phyloP scores from a whole-genome alignment of 805 yeast species.

The Myxozyma monticola region DNA sequence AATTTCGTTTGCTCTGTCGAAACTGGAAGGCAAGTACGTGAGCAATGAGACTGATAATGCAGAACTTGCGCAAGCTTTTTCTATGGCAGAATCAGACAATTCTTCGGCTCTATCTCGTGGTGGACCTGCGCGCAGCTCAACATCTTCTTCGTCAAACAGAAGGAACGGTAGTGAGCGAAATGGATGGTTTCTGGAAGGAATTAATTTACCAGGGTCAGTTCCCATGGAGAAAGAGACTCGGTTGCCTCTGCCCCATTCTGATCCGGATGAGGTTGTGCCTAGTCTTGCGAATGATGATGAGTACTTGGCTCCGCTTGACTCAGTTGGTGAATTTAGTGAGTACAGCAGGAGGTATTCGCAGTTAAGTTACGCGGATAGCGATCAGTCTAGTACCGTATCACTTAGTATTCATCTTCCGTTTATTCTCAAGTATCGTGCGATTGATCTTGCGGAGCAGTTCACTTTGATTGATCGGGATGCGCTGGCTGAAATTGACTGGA shows the following conservation, averaged over 20 bases:
- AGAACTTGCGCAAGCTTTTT: no score
- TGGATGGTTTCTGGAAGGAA: constrained; percentile 18
- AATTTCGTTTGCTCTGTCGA: constrained; percentile 55
- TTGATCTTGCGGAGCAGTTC: constrained; percentile 71
- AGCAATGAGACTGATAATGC: no score
- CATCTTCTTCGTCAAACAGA: no score
- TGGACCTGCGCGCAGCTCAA: no score
- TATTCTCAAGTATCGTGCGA: constrained; percentile 68
- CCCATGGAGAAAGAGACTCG: constrained; percentile 10
- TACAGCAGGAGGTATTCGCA: neutral
- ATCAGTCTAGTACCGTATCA: constrained; percentile 22
- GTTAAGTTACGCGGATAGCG: constrained; percentile 7
- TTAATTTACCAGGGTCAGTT: constrained; percentile 4
- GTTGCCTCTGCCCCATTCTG: no score
- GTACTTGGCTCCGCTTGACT: neutral
- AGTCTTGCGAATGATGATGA: no score
- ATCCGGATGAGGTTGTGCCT: no score
- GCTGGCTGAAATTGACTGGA: constrained; percentile 86
- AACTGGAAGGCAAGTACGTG: constrained; percentile 84
- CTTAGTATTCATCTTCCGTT: constrained; percentile 68
- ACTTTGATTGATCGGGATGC: constrained; percentile 86
- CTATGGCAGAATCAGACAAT: no score
- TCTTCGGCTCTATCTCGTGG: no score
- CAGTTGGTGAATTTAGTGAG: neutral
- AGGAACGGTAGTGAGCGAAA: constrained; percentile 12